Percentiles rank a stretch among this genome's conserved stretches.
Evolutionary conservation across 441 rosid genomes (phyloP).

Genomic region (Gossypium davidsonii): DNA sequence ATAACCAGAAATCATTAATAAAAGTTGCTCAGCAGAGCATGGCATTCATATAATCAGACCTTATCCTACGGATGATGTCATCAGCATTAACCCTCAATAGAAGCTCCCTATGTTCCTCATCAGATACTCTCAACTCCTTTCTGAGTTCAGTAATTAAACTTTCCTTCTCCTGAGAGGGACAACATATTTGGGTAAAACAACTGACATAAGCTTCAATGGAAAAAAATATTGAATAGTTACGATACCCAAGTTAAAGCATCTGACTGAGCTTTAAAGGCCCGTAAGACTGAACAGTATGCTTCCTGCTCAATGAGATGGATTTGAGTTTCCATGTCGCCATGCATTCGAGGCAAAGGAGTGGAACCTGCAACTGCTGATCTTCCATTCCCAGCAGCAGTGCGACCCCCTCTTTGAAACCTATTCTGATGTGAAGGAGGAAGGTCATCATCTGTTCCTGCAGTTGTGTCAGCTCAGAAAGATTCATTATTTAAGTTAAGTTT

Average conservation of each 20-base stretch:
- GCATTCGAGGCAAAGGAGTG: constrained; percentile 60
- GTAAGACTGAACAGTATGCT: constrained; percentile 80
- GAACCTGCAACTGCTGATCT: constrained; percentile 63
- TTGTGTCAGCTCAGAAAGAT: constrained; percentile 17
- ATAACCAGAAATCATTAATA: constrained; percentile 19
- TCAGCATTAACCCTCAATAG: constrained; percentile 83
- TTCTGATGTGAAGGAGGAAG: constrained; percentile 91
- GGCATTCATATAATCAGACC: constrained; percentile 42
- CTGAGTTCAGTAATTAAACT: constrained; percentile 93
- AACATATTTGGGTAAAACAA: constrained; percentile 12
- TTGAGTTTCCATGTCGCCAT: constrained; percentile 90
- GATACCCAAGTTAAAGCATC: constrained; percentile 96
- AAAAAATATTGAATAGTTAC: not conserved
- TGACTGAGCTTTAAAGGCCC: constrained; percentile 98
- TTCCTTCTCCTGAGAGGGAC: constrained; percentile 74
- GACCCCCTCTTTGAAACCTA: constrained; percentile 77
- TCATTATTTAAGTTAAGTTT: constrained; percentile 6
- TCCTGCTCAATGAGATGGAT: constrained; percentile 95
- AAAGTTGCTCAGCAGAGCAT: constrained; percentile 12
- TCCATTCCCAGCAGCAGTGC: constrained; percentile 64
- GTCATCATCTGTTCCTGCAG: constrained; percentile 95
- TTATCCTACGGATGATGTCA: constrained; percentile 77
- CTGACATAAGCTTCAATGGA: not conserved
- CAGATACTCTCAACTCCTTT: constrained; percentile 94
- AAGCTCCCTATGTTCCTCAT: constrained; percentile 92